Base-by-base conservation (phyloP, 1,139 yeast genomes). In the Lodderomyces oxycetoniae region DNA sequence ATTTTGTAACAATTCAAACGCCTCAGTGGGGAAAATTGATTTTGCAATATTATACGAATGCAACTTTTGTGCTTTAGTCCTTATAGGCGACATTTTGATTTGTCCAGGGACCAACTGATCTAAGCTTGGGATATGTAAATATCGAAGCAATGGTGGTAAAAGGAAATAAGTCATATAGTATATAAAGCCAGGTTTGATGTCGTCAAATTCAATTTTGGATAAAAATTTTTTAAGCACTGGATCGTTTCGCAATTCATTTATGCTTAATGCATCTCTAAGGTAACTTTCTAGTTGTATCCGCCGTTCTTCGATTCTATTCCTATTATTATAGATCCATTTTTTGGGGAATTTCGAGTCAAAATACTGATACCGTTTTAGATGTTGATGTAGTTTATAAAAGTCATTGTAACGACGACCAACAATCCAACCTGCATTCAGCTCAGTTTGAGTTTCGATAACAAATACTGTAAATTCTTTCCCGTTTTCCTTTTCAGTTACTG, bases 381-480 rank as follows among this genome's bases (percentile, higher is more conserved):
- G 78, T 31, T 59, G 22, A 48, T 88, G 79, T 21, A 89, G 63
- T 42, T 72, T 75, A 55, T 71, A 78, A 53, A 89, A 89, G 49
- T 89, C 96, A 47, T 86, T 84, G 50, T 79, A 89, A 37, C 97
- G 63, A 46, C 96, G 63, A 0, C 95, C 93, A 21, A 88, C 86
- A 33, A 86, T 78, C 96, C 96, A 89, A 0, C 89, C 87, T 0
- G 91, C 87, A 6, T 75, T 66, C 5, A 73, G 70, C 9, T 63
- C 67, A 17, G 53, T 56, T 39, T 79, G 80, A 4, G 88, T 87
- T 49, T 82, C 89, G 28, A 89, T 80, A 27, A 87, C 71, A 54
- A 88, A 89, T 36, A 83, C 61, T 3, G 78, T 74, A 41, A 74
- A 82, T 32, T 77, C 84, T 35, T 68, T 71, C 0, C 83, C 81